phyloP scores from a whole-genome alignment of 2,329 filamentous ascomycete species.

The Clonostachys sp. region DNA sequence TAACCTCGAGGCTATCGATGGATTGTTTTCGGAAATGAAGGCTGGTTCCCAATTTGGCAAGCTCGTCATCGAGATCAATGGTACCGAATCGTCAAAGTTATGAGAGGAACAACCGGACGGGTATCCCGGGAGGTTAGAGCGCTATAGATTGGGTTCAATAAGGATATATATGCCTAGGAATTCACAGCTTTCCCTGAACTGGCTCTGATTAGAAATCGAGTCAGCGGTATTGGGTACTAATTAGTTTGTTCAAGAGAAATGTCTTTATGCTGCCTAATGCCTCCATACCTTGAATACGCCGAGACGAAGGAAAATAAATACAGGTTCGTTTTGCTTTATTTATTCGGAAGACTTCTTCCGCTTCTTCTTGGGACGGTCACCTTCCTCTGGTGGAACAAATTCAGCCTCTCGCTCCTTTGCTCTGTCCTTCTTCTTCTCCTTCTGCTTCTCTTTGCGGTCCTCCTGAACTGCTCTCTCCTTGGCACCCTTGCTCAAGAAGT shows the following conservation, averaged over 20 bases:
- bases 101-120: neutral
- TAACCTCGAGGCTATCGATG: conserved; percentile 74
- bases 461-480: conserved; percentile 81
- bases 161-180: neutral
- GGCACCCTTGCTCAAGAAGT: conserved; percentile 88
- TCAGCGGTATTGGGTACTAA: neutral
- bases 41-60: conserved; percentile 87
- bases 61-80: conserved; percentile 71
- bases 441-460: conserved; percentile 79
- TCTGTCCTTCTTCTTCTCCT: conserved; percentile 83
- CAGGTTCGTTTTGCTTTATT: neutral
- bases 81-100: conserved; percentile 11
- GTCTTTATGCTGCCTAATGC: too few species aligned
- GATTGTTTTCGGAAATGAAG: conserved; percentile 84
- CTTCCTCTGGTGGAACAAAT: conserved; percentile 83
- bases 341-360: conserved; percentile 47
- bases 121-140: neutral
- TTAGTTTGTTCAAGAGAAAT: neutral
- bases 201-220: neutral
- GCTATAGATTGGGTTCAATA: neutral
- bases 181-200: neutral
- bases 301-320: too few species aligned
- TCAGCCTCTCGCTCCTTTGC: conserved; percentile 79
- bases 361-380: conserved; percentile 58
- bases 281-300: too few species aligned